Base-by-base conservation (phyloP, 345 rosid genomes). In the Acer negundo region DNA sequence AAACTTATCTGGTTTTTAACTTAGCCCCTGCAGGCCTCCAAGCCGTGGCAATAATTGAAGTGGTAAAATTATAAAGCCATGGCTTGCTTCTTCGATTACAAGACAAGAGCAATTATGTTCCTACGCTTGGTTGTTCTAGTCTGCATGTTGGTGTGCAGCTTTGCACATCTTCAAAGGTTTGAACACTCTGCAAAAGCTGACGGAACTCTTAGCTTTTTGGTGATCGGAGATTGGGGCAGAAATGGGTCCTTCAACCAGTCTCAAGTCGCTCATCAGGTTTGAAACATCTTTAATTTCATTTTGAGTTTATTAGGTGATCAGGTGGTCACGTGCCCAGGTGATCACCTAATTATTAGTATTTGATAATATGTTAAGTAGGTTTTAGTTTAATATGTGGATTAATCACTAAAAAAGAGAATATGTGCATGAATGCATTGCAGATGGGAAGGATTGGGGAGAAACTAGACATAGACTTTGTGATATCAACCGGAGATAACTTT, bases 191-290 rank as follows among this genome's bases (percentile, higher is more conserved):
- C 70, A 7, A 87, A 91, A 77, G 56, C 49, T 5, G 91, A 91
- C 61, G 90, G 91, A 55, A 81, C 91, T 2, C 86, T 91, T 63
- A 85, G 84, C 79, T 82, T 91, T 81, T 75, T 93, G 73, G 97
- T 93, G 16, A 84, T 90, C 62, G 95, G 97, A 56, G 97, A 93
- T 42, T 93, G 95, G 97, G 97, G 95, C 70, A 84, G 97, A 80
- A 76, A 81, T 75, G 95, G 95, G 38, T 35, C 66, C 28, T 90
- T 69, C 79, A 93, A 93, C 42, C 97, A 93, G 73, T 87, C 94
- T 7, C 69, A 78, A 42, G 95, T 91, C 35, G 95, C 97, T 74
- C 62, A 61, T 80, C 90, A 93, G 97, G 97, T 35, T 35, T 35
- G 38, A 35, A 35, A 35, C 38, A 35, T 35, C 35, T 31, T 31